A percentile compares a stretch with the other conserved stretches of the same genome.
phyloP scores from a whole-genome alignment of 1,139 yeast genomes.

The Yamadazyma atlantica region DNA sequence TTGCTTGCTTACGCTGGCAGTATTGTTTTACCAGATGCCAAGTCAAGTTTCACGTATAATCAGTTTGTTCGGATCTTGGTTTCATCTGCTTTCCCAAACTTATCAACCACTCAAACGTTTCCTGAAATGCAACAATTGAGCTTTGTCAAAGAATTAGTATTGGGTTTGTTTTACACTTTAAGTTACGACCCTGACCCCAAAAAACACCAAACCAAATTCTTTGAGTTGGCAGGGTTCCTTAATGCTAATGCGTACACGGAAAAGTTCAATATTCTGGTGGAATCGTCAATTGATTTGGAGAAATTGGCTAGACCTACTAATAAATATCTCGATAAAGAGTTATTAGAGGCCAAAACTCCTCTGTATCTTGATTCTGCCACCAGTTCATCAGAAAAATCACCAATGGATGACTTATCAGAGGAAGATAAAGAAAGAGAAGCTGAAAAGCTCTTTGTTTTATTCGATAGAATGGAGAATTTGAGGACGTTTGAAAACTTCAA shows the following conservation, averaged over 20 bases:
- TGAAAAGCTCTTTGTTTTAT: constrained; percentile 48
- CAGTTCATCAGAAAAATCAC: constrained; percentile 1
- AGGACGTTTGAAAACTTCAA: constrained; percentile 44
- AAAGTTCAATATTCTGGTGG: constrained; percentile 16
- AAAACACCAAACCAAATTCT: constrained; percentile 16
- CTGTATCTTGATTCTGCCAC: background rate
- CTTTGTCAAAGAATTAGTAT: constrained; percentile 19
- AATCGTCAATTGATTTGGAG: constrained; percentile 17
- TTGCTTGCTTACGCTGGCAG: constrained; percentile 5
- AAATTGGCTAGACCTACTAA: constrained; percentile 17
- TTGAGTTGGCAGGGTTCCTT: constrained; percentile 26
- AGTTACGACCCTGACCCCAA: constrained; percentile 11
- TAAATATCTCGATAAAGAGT: constrained; percentile 9
- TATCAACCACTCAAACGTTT: constrained; percentile 7
- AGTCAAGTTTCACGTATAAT: constrained; percentile 12
- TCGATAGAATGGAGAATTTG: constrained; percentile 46
- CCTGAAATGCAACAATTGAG: constrained; percentile 10
- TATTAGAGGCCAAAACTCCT: constrained; percentile 1
- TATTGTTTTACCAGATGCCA: constrained; percentile 12
- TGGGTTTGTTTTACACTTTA: constrained; percentile 19
- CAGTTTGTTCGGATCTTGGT: constrained; percentile 13
- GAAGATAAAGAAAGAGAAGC: constrained; percentile 57
- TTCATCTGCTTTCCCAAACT: constrained; percentile 9
- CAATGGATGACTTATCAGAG: constrained; percentile 29
- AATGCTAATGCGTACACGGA: constrained; percentile 19